Percentiles rank a stretch among this genome's conserved stretches.
Evolutionary conservation across 306 rosid species (phyloP).

Genomic region (Gillenia trifoliata): DNA sequence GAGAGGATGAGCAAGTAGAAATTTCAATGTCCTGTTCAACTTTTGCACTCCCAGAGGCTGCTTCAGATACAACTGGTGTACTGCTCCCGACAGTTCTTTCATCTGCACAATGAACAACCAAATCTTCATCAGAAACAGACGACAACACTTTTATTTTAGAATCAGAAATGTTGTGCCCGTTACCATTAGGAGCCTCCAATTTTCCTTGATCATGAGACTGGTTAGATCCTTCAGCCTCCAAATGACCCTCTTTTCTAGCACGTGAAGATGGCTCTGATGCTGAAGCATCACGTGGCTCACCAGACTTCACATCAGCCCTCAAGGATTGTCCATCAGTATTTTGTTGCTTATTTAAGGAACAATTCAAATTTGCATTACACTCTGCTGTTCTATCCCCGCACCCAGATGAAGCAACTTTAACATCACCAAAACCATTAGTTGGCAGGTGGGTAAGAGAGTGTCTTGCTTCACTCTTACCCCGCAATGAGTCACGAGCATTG

Average conservation of each 20-base stretch:
- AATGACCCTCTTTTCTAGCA: conserved; percentile 32
- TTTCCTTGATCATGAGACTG: conserved; percentile 38
- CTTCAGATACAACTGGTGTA: conserved; percentile 33
- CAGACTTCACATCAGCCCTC: conserved; percentile 26
- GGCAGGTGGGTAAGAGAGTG: conserved; percentile 16
- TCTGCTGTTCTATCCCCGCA: conserved; percentile 18
- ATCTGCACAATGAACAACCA: conserved; percentile 28
- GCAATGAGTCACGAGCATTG: conserved; percentile 15
- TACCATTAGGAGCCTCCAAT: conserved; percentile 18
- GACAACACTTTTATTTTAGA: conserved; percentile 25
- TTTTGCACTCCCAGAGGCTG: conserved; percentile 25
- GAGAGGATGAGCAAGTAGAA: conserved; percentile 45
- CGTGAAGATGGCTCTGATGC: conserved; percentile 10
- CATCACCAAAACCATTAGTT: conserved; percentile 20
- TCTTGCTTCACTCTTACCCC: conserved; percentile 18
- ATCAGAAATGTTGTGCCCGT: conserved; percentile 23
- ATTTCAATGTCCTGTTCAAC: conserved; percentile 48
- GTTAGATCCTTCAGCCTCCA: conserved; percentile 35
- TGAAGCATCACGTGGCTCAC: conserved; percentile 23
- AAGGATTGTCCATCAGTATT: conserved; percentile 13
- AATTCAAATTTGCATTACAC: conserved; percentile 14
- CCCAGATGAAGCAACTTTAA: conserved; percentile 16
- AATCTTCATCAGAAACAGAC: conserved; percentile 36
- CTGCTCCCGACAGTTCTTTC: conserved; percentile 34
- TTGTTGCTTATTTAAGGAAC: conserved; percentile 26